Evolutionary conservation across 805 yeast genomes (phyloP), one percentile per base, ranked within the genome.

Genomic region (Saccharomycopsis sp.): DNA sequence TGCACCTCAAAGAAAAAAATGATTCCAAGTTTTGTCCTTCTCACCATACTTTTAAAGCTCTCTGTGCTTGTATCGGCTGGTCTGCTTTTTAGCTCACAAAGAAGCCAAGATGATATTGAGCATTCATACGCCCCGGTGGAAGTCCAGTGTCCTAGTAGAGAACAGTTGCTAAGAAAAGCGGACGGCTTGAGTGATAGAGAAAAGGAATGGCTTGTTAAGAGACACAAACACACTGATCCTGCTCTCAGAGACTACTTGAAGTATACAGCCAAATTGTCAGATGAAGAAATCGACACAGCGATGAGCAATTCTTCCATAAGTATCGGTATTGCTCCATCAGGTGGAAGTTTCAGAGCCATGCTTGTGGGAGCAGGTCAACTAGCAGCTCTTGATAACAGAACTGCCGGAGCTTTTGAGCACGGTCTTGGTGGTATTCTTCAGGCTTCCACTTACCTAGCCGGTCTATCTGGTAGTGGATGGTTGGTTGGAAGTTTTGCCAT

Each of bases 311-410:
- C 18, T n/a, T 16, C 61, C 5, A 64, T 81, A 7, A 73, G 79
- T 56, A 73, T 85, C 48, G 90, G 82, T 2, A 63, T 79, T 34
- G 83, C 89, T 3, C 82, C 84, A 63, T 78, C 89, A 14, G 96
- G 96, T 52, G 97, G 97, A 66, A 96, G 97, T 2, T 89, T 87
- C 69, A 78, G 97, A 61, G 94, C 97, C 24, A 88, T 90, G 89
- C 72, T 90, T 50, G 72, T 77, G 57, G 96, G 96, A 1, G 96
- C 95, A 14, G 96, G 96, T 40, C 82, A 83, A 67, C 71, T 90
- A 20, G 75, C 91, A 0, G 96, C 91, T 0, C 71, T 88, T 60
- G 97, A 89, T 68, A 81, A 82, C 65, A 75, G 95, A 63, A 84
- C 92, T 1, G 70, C 65, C 5, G 78, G 77, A 57, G 76, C 82